Evolutionary conservation across 768 basidiomycete genomes (phyloP).

Genomic region (Serendipita sp.): DNA sequence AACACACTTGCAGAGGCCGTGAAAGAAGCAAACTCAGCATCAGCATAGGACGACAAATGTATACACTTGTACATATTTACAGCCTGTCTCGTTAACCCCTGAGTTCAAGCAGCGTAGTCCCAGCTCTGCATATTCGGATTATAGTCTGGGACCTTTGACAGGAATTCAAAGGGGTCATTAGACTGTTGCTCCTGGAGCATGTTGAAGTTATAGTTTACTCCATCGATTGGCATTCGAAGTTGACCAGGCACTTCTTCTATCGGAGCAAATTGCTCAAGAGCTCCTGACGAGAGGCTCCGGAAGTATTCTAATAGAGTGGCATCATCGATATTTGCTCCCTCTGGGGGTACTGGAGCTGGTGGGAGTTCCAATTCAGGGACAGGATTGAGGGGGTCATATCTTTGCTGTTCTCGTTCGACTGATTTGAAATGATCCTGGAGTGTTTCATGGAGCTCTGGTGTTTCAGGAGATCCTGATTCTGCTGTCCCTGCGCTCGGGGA

Average conservation of each 20-base stretch:
- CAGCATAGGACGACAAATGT: background rate
- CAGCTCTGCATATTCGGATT: background rate
- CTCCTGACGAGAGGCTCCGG: background rate
- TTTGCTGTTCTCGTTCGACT: conserved; percentile 1
- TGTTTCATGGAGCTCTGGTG: background rate
- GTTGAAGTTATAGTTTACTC: background rate
- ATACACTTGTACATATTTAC: background rate
- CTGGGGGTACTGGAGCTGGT: background rate
- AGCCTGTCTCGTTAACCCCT: background rate
- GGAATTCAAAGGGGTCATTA: conserved; percentile 3
- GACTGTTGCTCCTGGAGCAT: background rate
- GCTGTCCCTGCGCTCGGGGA: background rate
- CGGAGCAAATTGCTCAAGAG: background rate
- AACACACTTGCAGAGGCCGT: conserved; percentile 25
- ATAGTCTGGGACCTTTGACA: background rate
- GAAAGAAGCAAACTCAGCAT: conserved; percentile 13
- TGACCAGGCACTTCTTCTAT: background rate
- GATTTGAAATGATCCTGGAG: background rate
- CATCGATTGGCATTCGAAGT: background rate
- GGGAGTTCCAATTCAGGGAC: background rate
- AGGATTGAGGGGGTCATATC: background rate
- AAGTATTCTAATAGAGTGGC: background rate
- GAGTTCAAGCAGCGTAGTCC: background rate
- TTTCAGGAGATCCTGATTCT: background rate
- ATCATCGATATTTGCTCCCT: background rate